Evolutionary conservation across 331 rosid species (phyloP).

Genomic region (Malus hybrid): DNA sequence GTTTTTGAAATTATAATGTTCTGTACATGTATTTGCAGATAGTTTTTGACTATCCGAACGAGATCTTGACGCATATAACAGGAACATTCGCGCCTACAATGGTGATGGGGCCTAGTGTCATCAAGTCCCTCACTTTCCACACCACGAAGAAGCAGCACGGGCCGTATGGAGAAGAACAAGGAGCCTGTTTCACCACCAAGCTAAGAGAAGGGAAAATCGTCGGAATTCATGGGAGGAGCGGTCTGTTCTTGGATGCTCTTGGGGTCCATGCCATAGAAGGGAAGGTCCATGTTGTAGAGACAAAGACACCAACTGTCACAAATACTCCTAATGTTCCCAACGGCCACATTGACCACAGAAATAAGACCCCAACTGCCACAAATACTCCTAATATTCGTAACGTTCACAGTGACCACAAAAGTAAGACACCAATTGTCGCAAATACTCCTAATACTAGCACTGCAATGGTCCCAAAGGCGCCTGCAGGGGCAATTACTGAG

Average conservation of each 20-base stretch:
- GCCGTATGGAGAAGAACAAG: slow-evolving; percentile 82
- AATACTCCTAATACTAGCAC: background rate
- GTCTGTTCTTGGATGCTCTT: slow-evolving; percentile 74
- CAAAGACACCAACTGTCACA: slow-evolving; percentile 6
- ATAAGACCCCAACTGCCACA: background rate
- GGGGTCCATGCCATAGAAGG: slow-evolving; percentile 81
- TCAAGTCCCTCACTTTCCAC: slow-evolving; percentile 76
- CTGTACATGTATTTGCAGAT: slow-evolving; percentile 30
- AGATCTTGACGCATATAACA: slow-evolving; percentile 72
- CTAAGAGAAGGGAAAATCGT: slow-evolving; percentile 67
- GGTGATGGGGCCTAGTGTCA: slow-evolving; percentile 66
- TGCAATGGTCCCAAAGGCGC: background rate
- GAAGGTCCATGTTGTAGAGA: slow-evolving; percentile 24
- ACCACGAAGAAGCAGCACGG: slow-evolving; percentile 57
- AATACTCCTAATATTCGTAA: background rate
- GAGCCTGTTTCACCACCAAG: slow-evolving; percentile 56
- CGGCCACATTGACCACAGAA: no score
- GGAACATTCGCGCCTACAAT: slow-evolving; percentile 65
- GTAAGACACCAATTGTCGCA: background rate
- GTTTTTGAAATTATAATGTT: background rate
- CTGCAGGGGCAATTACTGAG: slow-evolving; percentile 6
- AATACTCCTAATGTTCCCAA: background rate
- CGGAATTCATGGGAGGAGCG: slow-evolving; percentile 84
- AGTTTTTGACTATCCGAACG: slow-evolving; percentile 62
- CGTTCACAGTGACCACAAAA: no score